Evolutionary conservation across 805 yeast genomes (phyloP).

Genomic region (Zygoascus biomembranicola): DNA sequence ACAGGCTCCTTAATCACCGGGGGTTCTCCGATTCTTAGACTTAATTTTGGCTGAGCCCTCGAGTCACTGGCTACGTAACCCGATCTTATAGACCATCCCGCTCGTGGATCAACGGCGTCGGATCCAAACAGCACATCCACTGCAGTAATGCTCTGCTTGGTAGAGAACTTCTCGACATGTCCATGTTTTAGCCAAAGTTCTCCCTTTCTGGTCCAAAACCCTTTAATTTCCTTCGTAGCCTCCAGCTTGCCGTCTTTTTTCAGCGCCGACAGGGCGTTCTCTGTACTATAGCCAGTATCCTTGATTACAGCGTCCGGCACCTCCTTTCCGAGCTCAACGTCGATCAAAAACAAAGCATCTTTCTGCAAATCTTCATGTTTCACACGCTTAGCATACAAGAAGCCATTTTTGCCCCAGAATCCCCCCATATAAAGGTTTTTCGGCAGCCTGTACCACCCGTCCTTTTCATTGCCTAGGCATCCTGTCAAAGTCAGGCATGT

Average conservation of each 20-base stretch:
- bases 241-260: constrained; percentile 2
- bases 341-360: constrained; percentile 9
- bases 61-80: constrained; percentile 20
- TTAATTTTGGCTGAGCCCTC: constrained; percentile 22
- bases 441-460: constrained; percentile 37
- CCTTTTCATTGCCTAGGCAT: constrained; percentile 16
- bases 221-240: constrained; percentile 11
- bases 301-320: constrained; percentile 16
- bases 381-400: constrained; percentile 27
- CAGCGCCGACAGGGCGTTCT: not conserved
- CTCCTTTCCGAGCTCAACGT: constrained; percentile 9
- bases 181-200: constrained; percentile 61
- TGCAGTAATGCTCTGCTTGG: constrained; percentile 40
- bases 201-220: constrained; percentile 29
- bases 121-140: constrained; percentile 65
- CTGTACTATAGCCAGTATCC: constrained; percentile 4
- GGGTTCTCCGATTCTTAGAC: constrained; percentile 9
- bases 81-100: constrained; percentile 48
- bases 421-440: constrained; percentile 41
- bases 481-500: constrained; percentile 23
- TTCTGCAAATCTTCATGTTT: constrained; percentile 11
- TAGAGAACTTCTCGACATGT: constrained; percentile 18
- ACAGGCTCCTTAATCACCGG: constrained; percentile 16
- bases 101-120: constrained; percentile 70
- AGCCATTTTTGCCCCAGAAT: constrained; percentile 36